A percentile compares a stretch with the other conserved stretches of the same genome.
phyloP scores from a whole-genome alignment of 768 basidiomycete genomes.

The Phaeolepiota aurea region DNA sequence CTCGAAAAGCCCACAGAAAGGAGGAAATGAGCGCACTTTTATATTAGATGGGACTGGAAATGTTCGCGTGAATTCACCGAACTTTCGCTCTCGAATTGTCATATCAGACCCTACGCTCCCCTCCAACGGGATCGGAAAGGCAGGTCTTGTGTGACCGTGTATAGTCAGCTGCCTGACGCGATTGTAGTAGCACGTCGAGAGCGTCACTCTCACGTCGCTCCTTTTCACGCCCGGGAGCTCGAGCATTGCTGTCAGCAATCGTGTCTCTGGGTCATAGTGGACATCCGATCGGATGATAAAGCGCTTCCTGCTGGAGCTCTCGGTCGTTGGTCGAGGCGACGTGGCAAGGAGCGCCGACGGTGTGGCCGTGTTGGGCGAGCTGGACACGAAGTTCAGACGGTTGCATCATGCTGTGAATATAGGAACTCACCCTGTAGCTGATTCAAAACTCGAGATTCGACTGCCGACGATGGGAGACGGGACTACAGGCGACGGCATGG shows the following conservation, averaged over 20 bases:
- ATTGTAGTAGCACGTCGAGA: constrained; percentile 55
- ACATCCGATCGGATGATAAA: constrained; percentile 54
- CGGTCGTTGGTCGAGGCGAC: constrained; percentile 11
- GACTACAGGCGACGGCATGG: constrained; percentile 15
- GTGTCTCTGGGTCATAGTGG: constrained; percentile 43
- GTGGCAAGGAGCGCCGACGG: constrained; percentile 7
- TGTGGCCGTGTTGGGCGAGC: constrained; percentile 12
- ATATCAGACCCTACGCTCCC: constrained; percentile 2
- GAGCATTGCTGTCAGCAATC: constrained; percentile 48
- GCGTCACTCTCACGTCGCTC: constrained; percentile 46
- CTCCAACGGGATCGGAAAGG: constrained; percentile 20
- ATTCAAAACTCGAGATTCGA: constrained; percentile 14
- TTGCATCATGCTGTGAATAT: too few species aligned
- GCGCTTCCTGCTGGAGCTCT: constrained; percentile 11
- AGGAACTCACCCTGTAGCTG: constrained; percentile 14
- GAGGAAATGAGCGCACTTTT: constrained; percentile 33
- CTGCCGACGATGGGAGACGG: constrained; percentile 11
- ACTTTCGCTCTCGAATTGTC: constrained; percentile 42
- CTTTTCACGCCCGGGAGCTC: constrained; percentile 64
- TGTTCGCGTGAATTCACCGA: constrained; percentile 39
- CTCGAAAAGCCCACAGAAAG: constrained; percentile 9
- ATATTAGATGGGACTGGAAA: constrained; percentile 49
- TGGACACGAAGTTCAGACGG: constrained; percentile 5
- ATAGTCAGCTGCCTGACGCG: constrained; percentile 56
- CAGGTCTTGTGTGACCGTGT: constrained; percentile 33